Evolutionary conservation across 768 basidiomycete species (phyloP), one percentile per base, ranked within the genome.

Genomic region (Artomyces pyxidatus): DNA sequence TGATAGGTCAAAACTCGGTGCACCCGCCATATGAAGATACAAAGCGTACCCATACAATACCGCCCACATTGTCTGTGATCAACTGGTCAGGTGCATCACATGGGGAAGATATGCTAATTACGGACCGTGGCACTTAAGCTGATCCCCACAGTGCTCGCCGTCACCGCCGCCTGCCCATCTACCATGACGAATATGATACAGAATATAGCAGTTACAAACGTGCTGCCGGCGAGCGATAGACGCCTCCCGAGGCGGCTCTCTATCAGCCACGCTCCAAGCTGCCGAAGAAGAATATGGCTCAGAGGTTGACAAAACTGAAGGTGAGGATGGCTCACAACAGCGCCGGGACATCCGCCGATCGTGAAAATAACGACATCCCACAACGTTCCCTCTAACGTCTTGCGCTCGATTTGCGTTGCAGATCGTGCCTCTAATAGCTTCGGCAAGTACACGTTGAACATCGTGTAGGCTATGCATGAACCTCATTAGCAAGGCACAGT

Each of bases 381-480:
- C 30, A 94, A 58, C 38, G 79, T 85, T 48, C 75, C 77, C 56
- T 77, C 74, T 14, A 83, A 62, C 1, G 75, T 71, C 58, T 77
- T 76, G 1, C 71, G 61, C 11, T 59, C 50, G 5, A 54, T 50
- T n/a, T 47, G 50, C 2, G 60, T 55, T 5, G 2, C 53, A 52
- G 44, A 50, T 48, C 78, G 69, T 23, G 76, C 75, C 67, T 95
- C 92, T 30, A 95, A 67, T 10, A 93, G 69, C 59, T 89, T 94
- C 0, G 92, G 92, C 17, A 93, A 74, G 61, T 80, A 95, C 23
- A 92, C 88, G 60, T 94, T 95, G 66, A 95, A 94, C 83, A 95
- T 91, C 2, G 88, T 92, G 59, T 82, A 91, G 0, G 80, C 86
- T 88, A 27, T 26, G 7, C 1, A 21, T 38, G 32, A 46, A 37